Evolutionary conservation across 371 early-diverging fungal species (phyloP), one percentile per base, ranked within the genome.

Genomic region (Mortierella sp.): DNA sequence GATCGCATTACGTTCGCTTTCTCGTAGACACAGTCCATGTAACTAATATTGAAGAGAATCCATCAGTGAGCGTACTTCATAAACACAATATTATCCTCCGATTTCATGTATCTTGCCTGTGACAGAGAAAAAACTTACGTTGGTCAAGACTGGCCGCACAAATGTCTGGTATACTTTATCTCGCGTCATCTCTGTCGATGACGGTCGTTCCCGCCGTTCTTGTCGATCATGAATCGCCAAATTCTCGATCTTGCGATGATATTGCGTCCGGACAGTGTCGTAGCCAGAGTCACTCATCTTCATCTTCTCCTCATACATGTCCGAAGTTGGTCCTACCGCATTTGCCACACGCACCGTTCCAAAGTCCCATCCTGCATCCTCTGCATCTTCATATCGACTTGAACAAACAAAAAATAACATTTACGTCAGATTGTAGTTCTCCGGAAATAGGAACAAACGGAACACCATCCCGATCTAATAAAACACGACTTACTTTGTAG

Each of bases 321-420:
- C 27, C 11, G 52, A 21, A 48, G 42, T 7, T 14, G 27, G 49
- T 27, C 49, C 49, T 31, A n/a, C 32, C 11, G 32, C 47, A 7
- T n/a, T 28, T 30, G 81, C 37, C 48, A 42, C 54, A n/a, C 82
- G 81, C 30, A 89, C 84, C 4, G 89, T 89, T 24, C 83, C 81
- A 63, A 86, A 86, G 37, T 86, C 85, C 87, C 87, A 86, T 52
- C 58, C 70, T 9, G 73, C 66, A 42, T 82, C 84, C 11, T 78
- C 60, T 3, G 56, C 79, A 54, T 79, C 79, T 1, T 72, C 80
- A 26, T 34, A 50, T 14, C 75, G 73, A 15, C 47, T 61, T 26
- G 19, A 17, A 41, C 30, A 28, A 49, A 6, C 17, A 28, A 26
- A 9, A 32, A 3, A 28, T 7, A n/a, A n/a, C n/a, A n/a, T n/a